Evolutionary conservation across 2,329 filamentous ascomycete species (phyloP), one percentile per base, ranked within the genome.

Genomic region (Ophiostoma novo-ulmi): DNA sequence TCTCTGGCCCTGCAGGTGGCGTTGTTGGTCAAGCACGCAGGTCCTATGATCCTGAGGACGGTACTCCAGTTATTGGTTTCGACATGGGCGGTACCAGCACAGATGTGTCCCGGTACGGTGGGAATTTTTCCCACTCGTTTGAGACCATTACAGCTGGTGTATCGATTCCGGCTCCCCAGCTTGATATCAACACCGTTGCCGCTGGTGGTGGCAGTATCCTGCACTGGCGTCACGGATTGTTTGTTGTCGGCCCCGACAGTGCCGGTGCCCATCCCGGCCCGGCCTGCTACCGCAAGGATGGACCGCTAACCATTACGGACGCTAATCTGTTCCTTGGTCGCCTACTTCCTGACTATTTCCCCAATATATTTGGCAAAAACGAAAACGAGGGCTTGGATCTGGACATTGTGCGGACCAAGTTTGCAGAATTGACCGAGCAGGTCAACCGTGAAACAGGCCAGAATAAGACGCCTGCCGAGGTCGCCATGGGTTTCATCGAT

Each of bases 171-270:
- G 93, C 91, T 0, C 93, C 94, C 0, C 93, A 97, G 76, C 85
- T 97, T 0, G 93, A 97, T 77, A 97, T 97, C 81, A 97, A 97
- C 79, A 97, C 94, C 0, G 94, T 97, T 0, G 93, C 93, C 6
- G 93, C 94, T 2, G 1, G 84, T 89, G 38, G 83, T 97, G 4
- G 94, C 10, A 71, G 71, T 4, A 82, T 88, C 20, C 81, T 93
- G 0, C 89, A 88, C 77, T 90, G 86, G 82, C 84, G 94, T 80
- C 97, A 97, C 73, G 93, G 93, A 0, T 82, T 97, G 0, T 97
- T 97, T 74, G 90, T 93, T 0, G 93, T 97, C 22, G 84, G 88
- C 0, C 96, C 94, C 75, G 93, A 97, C 78, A 91, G 95, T 76
- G 87, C 88, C 1, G 84, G 85, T 58, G 88, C 88, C 26, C 86